phyloP scores from a whole-genome alignment of 768 basidiomycete species.

The Flagelloscypha sp. region DNA sequence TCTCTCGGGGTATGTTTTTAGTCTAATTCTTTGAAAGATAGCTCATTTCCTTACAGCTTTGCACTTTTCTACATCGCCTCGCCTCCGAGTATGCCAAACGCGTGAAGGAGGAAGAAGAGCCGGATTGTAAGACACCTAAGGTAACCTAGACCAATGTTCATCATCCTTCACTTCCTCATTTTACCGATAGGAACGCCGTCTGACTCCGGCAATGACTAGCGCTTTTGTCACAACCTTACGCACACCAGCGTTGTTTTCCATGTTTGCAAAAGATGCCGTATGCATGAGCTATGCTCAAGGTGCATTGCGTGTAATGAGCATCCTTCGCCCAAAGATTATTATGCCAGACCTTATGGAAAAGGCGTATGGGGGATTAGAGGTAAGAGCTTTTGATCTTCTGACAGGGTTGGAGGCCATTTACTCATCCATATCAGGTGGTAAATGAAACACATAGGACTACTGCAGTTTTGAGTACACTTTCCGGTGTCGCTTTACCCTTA shows the following conservation, averaged over 20 bases:
- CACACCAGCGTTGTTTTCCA: conserved; percentile 82
- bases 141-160: conserved; percentile 27
- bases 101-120: conserved; percentile 68
- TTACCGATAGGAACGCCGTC: conserved; percentile 48
- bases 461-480: conserved; percentile 78
- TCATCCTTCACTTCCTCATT: conserved; percentile 1
- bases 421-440: too few relatives aligned
- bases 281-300: conserved; percentile 78
- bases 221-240: conserved; percentile 75
- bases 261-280: conserved; percentile 81
- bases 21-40: conserved; percentile 1
- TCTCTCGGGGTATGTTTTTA: conserved; percentile 42
- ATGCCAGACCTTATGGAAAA: conserved; percentile 90
- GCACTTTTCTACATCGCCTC: conserved; percentile 64
- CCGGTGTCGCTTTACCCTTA: conserved; percentile 67
- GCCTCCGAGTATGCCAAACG: conserved; percentile 73
- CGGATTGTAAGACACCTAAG: conserved; percentile 70
- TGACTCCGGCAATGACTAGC: conserved; percentile 74
- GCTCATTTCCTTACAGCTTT: conserved; percentile 34
- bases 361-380: conserved; percentile 86
- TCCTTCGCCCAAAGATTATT: conserved; percentile 75
- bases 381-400: too few relatives aligned
- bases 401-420: too few relatives aligned
- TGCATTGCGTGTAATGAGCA: conserved; percentile 67
- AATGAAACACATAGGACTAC: conserved; percentile 96